Evolutionary conservation across 1,284 basidiomycete genomes (phyloP).

Genomic region (Tilletiopsis washingtonensis): DNA sequence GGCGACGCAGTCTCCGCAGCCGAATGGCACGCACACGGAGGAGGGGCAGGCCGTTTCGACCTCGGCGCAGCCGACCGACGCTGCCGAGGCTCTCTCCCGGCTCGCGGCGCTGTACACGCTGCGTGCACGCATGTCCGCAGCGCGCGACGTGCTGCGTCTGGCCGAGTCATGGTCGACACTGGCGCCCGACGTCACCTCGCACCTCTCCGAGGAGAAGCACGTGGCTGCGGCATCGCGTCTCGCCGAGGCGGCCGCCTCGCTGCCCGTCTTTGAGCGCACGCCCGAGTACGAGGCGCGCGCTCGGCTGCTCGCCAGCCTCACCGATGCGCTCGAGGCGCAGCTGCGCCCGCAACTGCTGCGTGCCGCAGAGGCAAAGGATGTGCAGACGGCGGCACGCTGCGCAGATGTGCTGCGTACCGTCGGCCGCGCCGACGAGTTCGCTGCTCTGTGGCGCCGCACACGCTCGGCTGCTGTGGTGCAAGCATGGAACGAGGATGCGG

Average conservation of each 20-base stretch:
- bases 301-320: constrained; percentile 14
- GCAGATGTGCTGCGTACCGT: constrained; percentile 13
- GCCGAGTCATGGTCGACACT: constrained; percentile 31
- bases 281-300: constrained; percentile 12
- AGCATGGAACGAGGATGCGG: constrained; percentile 10
- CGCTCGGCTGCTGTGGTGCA: constrained; percentile 10
- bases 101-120: constrained; percentile 1
- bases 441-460: constrained; percentile 12
- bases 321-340: constrained; percentile 9
- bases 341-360: constrained; percentile 11
- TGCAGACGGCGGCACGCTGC: background rate
- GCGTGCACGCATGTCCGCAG: constrained; percentile 8
- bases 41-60: no score
- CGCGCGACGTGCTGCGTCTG: constrained; percentile 23
- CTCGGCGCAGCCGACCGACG: background rate
- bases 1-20: background rate
- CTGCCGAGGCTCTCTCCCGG: background rate
- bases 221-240: constrained; percentile 17
- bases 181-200: constrained; percentile 15
- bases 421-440: constrained; percentile 12
- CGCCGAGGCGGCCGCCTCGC: constrained; percentile 15
- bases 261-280: constrained; percentile 16
- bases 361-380: constrained; percentile 11
- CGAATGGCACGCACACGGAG: background rate
- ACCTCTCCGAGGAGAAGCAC: constrained; percentile 12